A percentile compares a stretch with the other conserved stretches of the same genome.
Evolutionary conservation across 2,329 filamentous ascomycete species (phyloP).

Genomic region (Beauveria medogensis): DNA sequence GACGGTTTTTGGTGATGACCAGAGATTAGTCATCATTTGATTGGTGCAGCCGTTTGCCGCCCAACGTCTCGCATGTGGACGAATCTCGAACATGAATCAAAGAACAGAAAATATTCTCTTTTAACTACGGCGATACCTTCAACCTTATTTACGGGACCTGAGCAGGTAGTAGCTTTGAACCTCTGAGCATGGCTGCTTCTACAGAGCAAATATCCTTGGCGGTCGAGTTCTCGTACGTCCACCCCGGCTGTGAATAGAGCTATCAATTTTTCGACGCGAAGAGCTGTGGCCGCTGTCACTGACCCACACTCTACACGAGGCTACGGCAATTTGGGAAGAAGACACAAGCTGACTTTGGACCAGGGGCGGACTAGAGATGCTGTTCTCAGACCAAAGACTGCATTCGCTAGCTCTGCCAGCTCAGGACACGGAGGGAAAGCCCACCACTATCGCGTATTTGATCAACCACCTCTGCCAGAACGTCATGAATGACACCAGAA

Average conservation of each 20-base stretch:
- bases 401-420: conserved; percentile 63
- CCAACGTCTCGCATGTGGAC: not conserved
- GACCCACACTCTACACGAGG: not conserved
- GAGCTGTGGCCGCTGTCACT: not conserved
- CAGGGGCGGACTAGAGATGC: conserved; percentile 87
- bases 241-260: not conserved
- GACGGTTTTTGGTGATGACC: not conserved
- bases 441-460: conserved; percentile 65
- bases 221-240: conserved; percentile 59
- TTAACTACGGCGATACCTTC: not conserved
- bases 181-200: conserved; percentile 10
- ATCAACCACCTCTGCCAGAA: conserved; percentile 72
- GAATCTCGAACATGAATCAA: not conserved
- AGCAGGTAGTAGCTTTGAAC: not conserved
- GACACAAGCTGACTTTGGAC: conserved; percentile 3
- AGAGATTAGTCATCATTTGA: conserved; percentile 2
- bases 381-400: conserved; percentile 76
- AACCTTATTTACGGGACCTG: not conserved
- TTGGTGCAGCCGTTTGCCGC: not conserved
- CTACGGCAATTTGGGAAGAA: not conserved
- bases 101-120: not conserved
- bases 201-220: conserved; percentile 44
- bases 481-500: conserved; percentile 75
- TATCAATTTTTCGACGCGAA: not conserved
- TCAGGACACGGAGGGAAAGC: conserved; percentile 47